Base-by-base conservation (phyloP, 768 basidiomycete genomes). In the Amanita pallidorosea region DNA sequence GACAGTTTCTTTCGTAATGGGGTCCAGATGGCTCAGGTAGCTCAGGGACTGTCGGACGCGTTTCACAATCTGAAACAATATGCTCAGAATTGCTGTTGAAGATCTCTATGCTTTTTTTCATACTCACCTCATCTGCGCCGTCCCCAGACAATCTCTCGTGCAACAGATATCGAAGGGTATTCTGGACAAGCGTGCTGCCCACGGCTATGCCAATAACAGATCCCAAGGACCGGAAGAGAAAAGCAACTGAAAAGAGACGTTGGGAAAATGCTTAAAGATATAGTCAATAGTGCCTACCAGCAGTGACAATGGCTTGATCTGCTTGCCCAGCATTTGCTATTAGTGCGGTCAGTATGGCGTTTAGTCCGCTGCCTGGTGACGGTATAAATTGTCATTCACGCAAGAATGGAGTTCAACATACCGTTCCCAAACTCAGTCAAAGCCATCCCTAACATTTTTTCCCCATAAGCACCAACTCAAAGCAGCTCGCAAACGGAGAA, bases 251-350 rank as follows among this genome's bases (percentile, higher is more conserved):
- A 42, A 13, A 1, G 41, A 45, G 7, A 22, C 23, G 18, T 45
- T 25, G 4, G 1, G 18, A 11, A 20, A 22, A 15, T 34, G 35
- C 6, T 31, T 15, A 51, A 7, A 45, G 41, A 7, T 18, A 8
- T 43, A 35, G 9, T 50, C 4, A 8, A n/a, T 11, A 5, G 8
- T 38, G 55, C 69, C 4, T 35, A 77, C 80, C 77, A 33, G 80
- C 80, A 7, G 80, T 84, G 1, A 80, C 80, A 35, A 82, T 76
- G 8, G 81, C 82, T 58, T 83, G 80, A 57, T 83, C 77, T 33
- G 65, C 70, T 17, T 72, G 69, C 0, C 80, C 79, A 2, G 80
- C 80, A 61, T 82, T 82, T 2, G 82, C 76, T 33, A 83, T 81
- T 36, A 83, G 62, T 1, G 80, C 74, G 20, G 83, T 72, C 29